phyloP scores from a whole-genome alignment of 257 asterid species.

The Dorcoceras hygrometricum region DNA sequence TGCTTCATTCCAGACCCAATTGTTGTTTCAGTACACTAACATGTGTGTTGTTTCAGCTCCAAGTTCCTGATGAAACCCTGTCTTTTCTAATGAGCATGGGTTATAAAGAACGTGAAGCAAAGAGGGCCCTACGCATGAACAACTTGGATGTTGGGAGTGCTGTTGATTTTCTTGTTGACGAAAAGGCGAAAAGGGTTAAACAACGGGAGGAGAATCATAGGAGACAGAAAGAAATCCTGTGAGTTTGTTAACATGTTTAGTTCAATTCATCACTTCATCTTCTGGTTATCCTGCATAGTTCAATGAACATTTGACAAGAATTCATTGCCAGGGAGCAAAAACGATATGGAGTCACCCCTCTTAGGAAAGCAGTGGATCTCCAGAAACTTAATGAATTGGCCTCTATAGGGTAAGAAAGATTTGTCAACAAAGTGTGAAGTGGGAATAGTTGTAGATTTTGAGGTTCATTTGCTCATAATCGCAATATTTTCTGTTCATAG shows the following conservation, averaged over 20 bases:
- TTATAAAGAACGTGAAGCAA: slow-evolving; percentile 65
- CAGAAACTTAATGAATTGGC: slow-evolving; percentile 62
- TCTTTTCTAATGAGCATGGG: slow-evolving; percentile 80
- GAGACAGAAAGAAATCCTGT: slow-evolving; percentile 64
- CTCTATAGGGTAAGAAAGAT: slow-evolving; percentile 60
- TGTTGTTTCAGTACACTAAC: slow-evolving; percentile 10
- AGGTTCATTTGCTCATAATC: not conserved
- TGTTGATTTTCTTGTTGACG: slow-evolving; percentile 79
- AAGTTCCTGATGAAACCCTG: slow-evolving; percentile 79
- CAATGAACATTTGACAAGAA: slow-evolving; percentile 20
- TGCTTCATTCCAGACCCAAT: not conserved
- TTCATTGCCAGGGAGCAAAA: slow-evolving; percentile 72
- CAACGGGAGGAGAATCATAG: slow-evolving; percentile 56
- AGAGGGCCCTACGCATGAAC: slow-evolving; percentile 90
- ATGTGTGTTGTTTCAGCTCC: slow-evolving; percentile 52
- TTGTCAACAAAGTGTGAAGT: not conserved
- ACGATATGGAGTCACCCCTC: slow-evolving; percentile 73
- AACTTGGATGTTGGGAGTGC: slow-evolving; percentile 75
- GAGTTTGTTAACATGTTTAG: slow-evolving; percentile 21
- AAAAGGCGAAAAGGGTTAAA: slow-evolving; percentile 46
- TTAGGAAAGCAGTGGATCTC: slow-evolving; percentile 76
- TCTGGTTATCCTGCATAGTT: slow-evolving; percentile 10
- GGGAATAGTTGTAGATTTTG: not conserved
- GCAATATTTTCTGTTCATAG: not conserved
- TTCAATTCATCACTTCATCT: not conserved